Evolutionary conservation across 139 green algal species (phyloP).

Genomic region (Tetratostichococcus sp.): DNA sequence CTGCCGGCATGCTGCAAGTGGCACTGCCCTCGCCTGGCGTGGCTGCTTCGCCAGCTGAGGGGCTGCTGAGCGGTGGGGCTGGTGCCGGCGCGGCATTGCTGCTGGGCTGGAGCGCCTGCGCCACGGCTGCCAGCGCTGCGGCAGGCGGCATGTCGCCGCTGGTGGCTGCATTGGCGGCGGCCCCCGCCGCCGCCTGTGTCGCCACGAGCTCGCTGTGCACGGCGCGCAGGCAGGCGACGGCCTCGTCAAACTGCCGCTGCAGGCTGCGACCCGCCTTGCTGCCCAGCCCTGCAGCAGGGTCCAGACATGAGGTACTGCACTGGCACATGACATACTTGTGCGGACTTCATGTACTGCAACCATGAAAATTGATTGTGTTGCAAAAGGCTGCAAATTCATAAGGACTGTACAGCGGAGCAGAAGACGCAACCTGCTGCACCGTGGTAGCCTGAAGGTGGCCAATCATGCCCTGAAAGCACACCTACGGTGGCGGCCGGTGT

Average conservation of each 20-base stretch:
- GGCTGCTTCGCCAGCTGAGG: too few relatives aligned
- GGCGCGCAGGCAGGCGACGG: slow-evolving; percentile 11
- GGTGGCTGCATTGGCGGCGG: neutral
- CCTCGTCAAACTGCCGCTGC: slow-evolving; percentile 43
- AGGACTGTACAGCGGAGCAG: too few relatives aligned
- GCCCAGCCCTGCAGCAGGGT: slow-evolving; percentile 25
- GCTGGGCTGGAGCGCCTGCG: neutral
- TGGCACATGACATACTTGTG: too few relatives aligned
- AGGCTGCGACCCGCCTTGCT: slow-evolving; percentile 25
- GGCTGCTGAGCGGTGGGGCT: too few relatives aligned
- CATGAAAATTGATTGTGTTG: too few relatives aligned
- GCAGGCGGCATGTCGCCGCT: neutral
- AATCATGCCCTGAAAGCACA: neutral
- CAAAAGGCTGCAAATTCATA: too few relatives aligned
- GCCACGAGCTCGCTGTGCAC: neutral
- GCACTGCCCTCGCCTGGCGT: too few relatives aligned
- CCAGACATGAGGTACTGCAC: too few relatives aligned
- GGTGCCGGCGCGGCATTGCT: neutral
- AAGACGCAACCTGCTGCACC: neutral
- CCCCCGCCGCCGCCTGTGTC: neutral
- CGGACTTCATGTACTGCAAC: too few relatives aligned
- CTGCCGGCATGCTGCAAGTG: neutral
- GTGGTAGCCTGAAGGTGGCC: too few relatives aligned
- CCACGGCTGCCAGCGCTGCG: neutral
- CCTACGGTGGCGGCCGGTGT: slow-evolving; percentile 2